Base-by-base conservation (phyloP, 371 early-diverging fungal genomes). In the Mucor saturninus region DNA sequence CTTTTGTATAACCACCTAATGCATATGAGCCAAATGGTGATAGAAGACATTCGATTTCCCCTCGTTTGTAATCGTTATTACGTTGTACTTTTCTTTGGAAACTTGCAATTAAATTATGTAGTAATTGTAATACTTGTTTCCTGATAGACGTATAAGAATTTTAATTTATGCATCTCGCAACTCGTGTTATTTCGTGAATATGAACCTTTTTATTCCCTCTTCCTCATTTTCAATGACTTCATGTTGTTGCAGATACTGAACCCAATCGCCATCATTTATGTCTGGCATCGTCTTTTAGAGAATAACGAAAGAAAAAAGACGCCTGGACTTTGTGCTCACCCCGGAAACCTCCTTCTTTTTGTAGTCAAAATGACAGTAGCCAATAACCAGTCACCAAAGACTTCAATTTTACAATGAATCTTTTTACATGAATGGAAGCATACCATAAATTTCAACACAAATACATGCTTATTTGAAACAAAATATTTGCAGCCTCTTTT, bases 1-100 rank as follows among this genome's bases (percentile, higher is more conserved):
- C 53, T 26, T 56, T 54, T 2, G 67, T 54, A 51, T 80, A 68
- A 3, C 72, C 75, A 6, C 74, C 74, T n/a, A 80, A 31, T 0
- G 63, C 75, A 61, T 70, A 77, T 4, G 80, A 80, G 1, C 80
- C 80, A 68, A 80, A 80, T 0, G 75, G 74, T 5, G 53, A 35
- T 3, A 80, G 28, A 32, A 61, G 40, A 58, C 73, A 74, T 4
- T 39, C 29, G 5, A 54, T 52, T 10, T 61, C 57, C 2, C 48
- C 48, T 39, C 55, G 32, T 49, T 58, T 67, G n/a, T 54, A 48
- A 21, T 53, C 58, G 15, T 52, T 42, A 8, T 61, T 49, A 14
- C 38, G 46, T 7, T 21, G 15, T 2, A 57, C 57, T 3, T 14
- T 31, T 40, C 56, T 32, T 28, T 37, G 11, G 10, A 67, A 67